Conservation (phyloP, 495 filamentous ascomycete genomes). For the Chaetomium fimeti region DNA sequence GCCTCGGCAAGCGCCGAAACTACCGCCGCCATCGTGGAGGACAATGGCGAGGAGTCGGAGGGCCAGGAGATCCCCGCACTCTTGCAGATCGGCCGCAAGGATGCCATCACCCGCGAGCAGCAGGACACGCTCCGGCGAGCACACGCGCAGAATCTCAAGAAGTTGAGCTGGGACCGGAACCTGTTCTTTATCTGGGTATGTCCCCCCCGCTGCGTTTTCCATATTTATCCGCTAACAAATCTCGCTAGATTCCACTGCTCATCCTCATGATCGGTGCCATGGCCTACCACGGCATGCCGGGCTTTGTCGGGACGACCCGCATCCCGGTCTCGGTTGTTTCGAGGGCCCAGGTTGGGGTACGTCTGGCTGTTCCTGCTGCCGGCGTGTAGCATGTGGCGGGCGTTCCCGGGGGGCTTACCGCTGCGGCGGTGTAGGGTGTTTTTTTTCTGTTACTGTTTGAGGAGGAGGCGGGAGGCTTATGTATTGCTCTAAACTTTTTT, state of each 20-base stretch:
- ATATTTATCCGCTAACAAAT: constrained; percentile 33
- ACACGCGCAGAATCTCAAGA: constrained; percentile 73
- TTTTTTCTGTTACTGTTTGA: background rate
- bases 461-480: background rate
- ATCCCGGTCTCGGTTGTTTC: background rate
- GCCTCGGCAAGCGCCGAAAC: background rate
- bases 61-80: constrained; percentile 40
- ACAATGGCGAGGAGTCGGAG: constrained; percentile 11
- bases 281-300: constrained; percentile 29
- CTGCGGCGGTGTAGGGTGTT: background rate
- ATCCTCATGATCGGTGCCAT: constrained; percentile 28
- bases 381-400: background rate
- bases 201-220: constrained; percentile 15
- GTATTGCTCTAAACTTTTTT: background rate
- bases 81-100: constrained; percentile 52
- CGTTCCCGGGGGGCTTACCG: background rate
- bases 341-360: constrained; percentile 7
- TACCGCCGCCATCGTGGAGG: constrained; percentile 25
- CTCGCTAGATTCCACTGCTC: constrained; percentile 41
- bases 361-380: background rate
- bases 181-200: constrained; percentile 84
- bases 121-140: constrained; percentile 69
- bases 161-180: constrained; percentile 69
- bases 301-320: constrained; percentile 3
- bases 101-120: constrained; percentile 64